Conservation (phyloP, 164 flowering plant genomes). For the Echeveria elegans region DNA sequence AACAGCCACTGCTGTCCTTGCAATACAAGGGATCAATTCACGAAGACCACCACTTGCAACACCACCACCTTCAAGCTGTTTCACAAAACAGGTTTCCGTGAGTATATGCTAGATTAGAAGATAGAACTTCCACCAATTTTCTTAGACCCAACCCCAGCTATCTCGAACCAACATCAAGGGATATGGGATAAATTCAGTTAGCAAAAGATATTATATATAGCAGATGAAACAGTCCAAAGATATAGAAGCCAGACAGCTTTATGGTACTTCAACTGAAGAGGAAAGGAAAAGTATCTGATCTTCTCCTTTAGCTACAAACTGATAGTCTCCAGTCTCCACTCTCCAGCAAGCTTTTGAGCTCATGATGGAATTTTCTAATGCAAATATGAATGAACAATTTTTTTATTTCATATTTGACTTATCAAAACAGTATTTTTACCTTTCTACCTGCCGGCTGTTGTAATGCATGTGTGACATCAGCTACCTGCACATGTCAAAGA, state of each 20-base stretch:
- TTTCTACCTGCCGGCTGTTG: constrained; percentile 97
- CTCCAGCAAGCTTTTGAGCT: too few species aligned
- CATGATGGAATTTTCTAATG: too few species aligned
- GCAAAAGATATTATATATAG: too few species aligned
- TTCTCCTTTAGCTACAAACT: not conserved
- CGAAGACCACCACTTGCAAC: constrained; percentile 99
- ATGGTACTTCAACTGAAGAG: not conserved
- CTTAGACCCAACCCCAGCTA: not conserved
- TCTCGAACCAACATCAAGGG: too few species aligned
- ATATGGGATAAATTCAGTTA: not conserved
- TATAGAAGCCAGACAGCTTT: too few species aligned
- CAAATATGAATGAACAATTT: too few species aligned
- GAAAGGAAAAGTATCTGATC: not conserved
- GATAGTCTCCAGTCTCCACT: too few species aligned
- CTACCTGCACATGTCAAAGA: constrained; percentile 47
- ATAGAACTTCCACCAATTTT: not conserved
- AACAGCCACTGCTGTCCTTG: constrained; percentile 93
- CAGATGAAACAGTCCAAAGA: too few species aligned
- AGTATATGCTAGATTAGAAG: not conserved
- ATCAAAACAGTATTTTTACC: constrained; percentile 23
- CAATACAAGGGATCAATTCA: constrained; percentile 93
- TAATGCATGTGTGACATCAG: constrained; percentile 90
- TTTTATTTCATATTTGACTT: too few species aligned
- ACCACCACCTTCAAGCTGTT: constrained; percentile 92
- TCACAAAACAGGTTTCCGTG: constrained; percentile 4